These are phyloP conservation scores for Trichoderma lentiforme DNA, from an alignment of 2,329 filamentous ascomycete species.

Conservation along the genomic window DNA sequence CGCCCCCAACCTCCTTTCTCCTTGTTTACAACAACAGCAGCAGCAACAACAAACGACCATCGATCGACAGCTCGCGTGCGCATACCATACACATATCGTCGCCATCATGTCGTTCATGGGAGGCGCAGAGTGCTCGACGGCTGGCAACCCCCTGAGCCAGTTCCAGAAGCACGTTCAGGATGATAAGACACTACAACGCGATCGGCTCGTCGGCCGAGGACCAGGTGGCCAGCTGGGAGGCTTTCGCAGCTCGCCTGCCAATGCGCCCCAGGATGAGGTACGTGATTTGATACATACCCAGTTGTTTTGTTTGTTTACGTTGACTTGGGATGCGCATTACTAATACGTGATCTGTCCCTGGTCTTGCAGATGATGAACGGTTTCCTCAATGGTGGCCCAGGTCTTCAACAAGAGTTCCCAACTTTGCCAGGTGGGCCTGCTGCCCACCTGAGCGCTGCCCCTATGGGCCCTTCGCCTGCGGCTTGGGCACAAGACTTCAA, in stretches of 20 bases:
- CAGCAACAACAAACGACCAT: background rate
- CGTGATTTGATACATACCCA: slow-evolving; percentile 15
- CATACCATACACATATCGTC: background rate
- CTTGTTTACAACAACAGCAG: background rate
- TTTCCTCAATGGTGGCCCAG: slow-evolving; percentile 78
- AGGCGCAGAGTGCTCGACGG: slow-evolving; percentile 94
- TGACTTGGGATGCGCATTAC: slow-evolving; percentile 24
- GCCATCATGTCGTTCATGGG: slow-evolving; percentile 85
- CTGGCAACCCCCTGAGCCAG: slow-evolving; percentile 92
- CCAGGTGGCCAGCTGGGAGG: slow-evolving; percentile 69
- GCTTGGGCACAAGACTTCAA: slow-evolving; percentile 55
- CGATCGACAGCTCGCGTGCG: slow-evolving; percentile 4
- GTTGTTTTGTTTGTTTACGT: slow-evolving; percentile 4
- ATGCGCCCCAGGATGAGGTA: slow-evolving; percentile 71
- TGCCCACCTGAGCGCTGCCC: slow-evolving; percentile 47
- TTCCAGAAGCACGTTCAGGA: slow-evolving; percentile 96
- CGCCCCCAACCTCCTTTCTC: background rate
- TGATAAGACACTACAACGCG: slow-evolving; percentile 91
- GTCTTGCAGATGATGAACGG: slow-evolving; percentile 78
- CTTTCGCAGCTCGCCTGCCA: slow-evolving; percentile 70
- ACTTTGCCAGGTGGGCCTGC: slow-evolving; percentile 46
- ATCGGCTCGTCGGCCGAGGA: slow-evolving; percentile 75
- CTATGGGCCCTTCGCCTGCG: slow-evolving; percentile 43
- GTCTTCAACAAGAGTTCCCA: slow-evolving; percentile 52
- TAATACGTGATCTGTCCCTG: slow-evolving; percentile 25